A percentile compares a stretch with the other conserved stretches of the same genome.
phyloP scores from a whole-genome alignment of 352 stramenopile species.

The Phytophthora melonis region DNA sequence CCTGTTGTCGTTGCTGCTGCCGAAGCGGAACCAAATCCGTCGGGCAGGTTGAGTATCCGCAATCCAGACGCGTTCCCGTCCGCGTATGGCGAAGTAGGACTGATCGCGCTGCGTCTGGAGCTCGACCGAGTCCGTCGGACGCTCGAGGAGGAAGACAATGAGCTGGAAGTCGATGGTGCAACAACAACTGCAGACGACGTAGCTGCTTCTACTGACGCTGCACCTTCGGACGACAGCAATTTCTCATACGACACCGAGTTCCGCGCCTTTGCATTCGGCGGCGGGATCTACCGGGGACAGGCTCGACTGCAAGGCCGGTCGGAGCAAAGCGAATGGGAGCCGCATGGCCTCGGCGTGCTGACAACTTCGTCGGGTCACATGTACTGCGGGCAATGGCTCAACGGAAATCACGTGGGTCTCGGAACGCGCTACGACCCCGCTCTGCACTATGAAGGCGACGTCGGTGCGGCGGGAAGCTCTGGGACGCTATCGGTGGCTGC shows the following conservation, averaged over 20 bases:
- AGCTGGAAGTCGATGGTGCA: slow-evolving; percentile 1
- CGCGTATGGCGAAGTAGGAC: slow-evolving; percentile 4
- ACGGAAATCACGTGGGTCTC: slow-evolving; percentile 45
- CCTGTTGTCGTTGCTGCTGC: background rate
- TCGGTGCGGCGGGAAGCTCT: background rate
- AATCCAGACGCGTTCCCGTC: background rate
- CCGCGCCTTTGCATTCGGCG: slow-evolving; percentile 18
- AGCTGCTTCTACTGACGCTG: background rate
- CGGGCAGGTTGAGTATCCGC: background rate
- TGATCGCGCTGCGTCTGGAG: slow-evolving; percentile 19
- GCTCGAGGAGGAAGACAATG: slow-evolving; percentile 9
- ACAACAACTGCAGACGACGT: background rate
- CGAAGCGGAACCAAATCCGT: slow-evolving; percentile 4
- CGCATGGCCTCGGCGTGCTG: slow-evolving; percentile 58
- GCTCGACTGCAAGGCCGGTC: slow-evolving; percentile 4
- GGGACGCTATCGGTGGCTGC: background rate
- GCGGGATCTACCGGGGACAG: slow-evolving; percentile 34
- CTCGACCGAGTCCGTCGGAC: slow-evolving; percentile 20
- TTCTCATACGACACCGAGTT: slow-evolving; percentile 15
- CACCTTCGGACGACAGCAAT: background rate
- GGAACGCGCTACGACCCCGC: slow-evolving; percentile 51
- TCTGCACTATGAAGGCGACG: slow-evolving; percentile 57
- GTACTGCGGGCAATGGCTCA: slow-evolving; percentile 49
- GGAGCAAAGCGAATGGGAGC: slow-evolving; percentile 17
- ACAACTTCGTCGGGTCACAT: slow-evolving; percentile 38